These are phyloP conservation scores for Deinandra increscens DNA, from an alignment of 129 eudicot genomes.

Conservation along the genomic window DNA sequence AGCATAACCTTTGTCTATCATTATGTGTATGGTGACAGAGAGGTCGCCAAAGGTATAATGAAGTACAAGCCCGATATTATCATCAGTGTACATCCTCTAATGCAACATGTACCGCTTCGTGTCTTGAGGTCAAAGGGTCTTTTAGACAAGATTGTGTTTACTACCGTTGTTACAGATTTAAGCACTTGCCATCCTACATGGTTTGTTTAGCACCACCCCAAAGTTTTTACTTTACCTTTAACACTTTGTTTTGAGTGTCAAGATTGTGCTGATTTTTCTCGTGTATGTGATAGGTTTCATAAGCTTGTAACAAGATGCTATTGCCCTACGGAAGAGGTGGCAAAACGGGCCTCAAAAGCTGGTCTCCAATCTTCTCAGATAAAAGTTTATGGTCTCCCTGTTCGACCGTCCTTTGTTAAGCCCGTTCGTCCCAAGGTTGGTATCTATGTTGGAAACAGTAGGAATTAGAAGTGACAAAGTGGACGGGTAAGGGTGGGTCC, in stretches of 20 bases:
- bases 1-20: not conserved
- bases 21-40: constrained; percentile 41
- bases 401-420: constrained; percentile 94
- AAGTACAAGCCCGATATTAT: constrained; percentile 94
- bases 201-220: constrained; percentile 39
- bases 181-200: constrained; percentile 99
- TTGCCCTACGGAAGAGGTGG: constrained; percentile 94
- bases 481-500: not conserved
- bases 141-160: constrained; percentile 80
- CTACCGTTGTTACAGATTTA: constrained; percentile 91
- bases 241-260: not conserved
- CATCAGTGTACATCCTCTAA: constrained; percentile 94
- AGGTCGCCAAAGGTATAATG: constrained; percentile 92
- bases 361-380: constrained; percentile 91
- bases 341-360: constrained; percentile 85
- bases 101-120: constrained; percentile 99
- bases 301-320: constrained; percentile 98
- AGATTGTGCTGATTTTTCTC: constrained; percentile 11
- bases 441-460: not conserved
- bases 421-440: constrained; percentile 83
- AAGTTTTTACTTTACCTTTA: not conserved
- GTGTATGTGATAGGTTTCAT: constrained; percentile 71
- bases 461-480: not conserved
- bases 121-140: constrained; percentile 88
- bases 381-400: constrained; percentile 92